phyloP scores from a whole-genome alignment of 768 basidiomycete genomes.

The Phlebiopsis gigantea region DNA sequence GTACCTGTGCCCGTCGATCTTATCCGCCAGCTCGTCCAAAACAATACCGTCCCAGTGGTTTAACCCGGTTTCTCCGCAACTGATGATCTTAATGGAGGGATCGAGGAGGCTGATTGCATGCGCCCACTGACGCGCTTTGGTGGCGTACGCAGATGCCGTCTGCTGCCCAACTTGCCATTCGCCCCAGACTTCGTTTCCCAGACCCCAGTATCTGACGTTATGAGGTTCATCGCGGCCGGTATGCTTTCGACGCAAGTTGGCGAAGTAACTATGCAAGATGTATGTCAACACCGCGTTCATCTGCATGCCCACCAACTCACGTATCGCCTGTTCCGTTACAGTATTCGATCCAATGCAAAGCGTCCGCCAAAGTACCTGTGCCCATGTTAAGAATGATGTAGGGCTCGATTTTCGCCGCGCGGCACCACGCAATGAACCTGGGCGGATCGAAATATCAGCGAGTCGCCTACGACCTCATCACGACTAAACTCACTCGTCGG shows the following conservation, averaged over 20 bases:
- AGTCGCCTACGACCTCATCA: neutral
- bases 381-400: constrained; percentile 63
- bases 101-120: constrained; percentile 55
- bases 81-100: constrained; percentile 47
- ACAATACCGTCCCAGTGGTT: constrained; percentile 35
- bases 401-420: constrained; percentile 46
- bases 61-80: constrained; percentile 40
- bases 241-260: constrained; percentile 52
- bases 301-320: constrained; percentile 7
- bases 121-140: constrained; percentile 55
- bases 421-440: constrained; percentile 55
- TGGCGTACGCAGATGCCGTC: constrained; percentile 48
- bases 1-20: constrained; percentile 21
- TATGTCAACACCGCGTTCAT: neutral
- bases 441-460: neutral
- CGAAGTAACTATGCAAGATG: constrained; percentile 33
- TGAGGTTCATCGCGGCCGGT: constrained; percentile 50
- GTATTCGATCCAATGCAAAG: constrained; percentile 57
- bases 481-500: constrained; percentile 25
- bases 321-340: constrained; percentile 46
- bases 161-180: constrained; percentile 56
- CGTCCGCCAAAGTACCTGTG: constrained; percentile 55
- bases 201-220: constrained; percentile 32
- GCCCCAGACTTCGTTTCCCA: constrained; percentile 55
- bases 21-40: constrained; percentile 20